phyloP scores from a whole-genome alignment of 768 basidiomycete genomes.

The Suillus alpinus region DNA sequence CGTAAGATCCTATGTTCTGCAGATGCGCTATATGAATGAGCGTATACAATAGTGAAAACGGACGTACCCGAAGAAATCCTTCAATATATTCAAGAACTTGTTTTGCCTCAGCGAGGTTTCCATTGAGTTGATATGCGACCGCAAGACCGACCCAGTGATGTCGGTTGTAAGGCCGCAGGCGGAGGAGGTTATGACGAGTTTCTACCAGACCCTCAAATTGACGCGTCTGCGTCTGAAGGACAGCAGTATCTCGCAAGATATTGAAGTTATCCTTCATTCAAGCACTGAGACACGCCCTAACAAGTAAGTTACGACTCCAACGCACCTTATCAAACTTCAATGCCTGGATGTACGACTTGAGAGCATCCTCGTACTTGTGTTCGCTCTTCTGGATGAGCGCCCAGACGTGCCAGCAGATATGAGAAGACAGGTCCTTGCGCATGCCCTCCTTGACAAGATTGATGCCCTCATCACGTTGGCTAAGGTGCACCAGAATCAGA shows the following conservation, averaged over 20 bases:
- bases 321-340: constrained; percentile 84
- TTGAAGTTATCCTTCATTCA: constrained; percentile 82
- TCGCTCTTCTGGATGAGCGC: constrained; percentile 93
- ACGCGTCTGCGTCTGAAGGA: constrained; percentile 85
- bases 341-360: constrained; percentile 90
- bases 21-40: background rate
- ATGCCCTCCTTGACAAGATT: constrained; percentile 84
- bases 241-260: constrained; percentile 86
- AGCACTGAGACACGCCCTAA: constrained; percentile 5
- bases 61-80: constrained; percentile 60
- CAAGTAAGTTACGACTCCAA: constrained; percentile 4
- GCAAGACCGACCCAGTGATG: constrained; percentile 90
- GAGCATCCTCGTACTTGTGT: constrained; percentile 91
- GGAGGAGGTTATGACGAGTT: constrained; percentile 78
- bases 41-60: background rate
- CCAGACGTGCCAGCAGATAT: constrained; percentile 98
- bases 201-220: constrained; percentile 76
- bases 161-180: constrained; percentile 76
- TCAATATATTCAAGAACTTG: constrained; percentile 74
- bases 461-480: constrained; percentile 74
- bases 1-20: constrained; percentile 74
- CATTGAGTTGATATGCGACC: constrained; percentile 83
- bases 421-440: constrained; percentile 76
- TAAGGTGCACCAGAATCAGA: constrained; percentile 78
- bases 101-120: constrained; percentile 67